These are phyloP conservation scores for Tulasnella calospora DNA, from an alignment of 768 basidiomycete species.

Conservation along the genomic window DNA sequence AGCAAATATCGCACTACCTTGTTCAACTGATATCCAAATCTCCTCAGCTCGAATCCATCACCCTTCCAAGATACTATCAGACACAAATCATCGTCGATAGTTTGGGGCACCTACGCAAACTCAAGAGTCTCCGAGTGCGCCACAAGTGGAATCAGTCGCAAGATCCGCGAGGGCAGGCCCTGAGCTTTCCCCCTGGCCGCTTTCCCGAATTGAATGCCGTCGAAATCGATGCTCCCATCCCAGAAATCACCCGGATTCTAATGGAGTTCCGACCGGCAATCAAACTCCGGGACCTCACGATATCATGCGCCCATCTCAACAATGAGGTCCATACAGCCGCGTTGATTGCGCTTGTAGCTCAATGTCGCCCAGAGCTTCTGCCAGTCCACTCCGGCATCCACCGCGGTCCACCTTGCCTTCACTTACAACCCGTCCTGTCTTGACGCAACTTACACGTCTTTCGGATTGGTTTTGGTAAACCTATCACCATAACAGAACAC, in stretches of 20 bases:
- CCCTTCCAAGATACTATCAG: not conserved
- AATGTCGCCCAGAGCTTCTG: not conserved
- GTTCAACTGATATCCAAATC: not conserved
- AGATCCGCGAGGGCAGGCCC: not conserved
- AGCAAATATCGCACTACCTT: not conserved
- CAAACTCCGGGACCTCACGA: not conserved
- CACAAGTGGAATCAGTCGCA: not conserved
- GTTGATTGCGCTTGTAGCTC: not conserved
- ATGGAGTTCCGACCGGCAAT: not conserved
- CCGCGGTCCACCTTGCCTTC: not conserved
- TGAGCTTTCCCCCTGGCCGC: not conserved
- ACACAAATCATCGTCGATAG: not conserved
- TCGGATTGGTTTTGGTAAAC: not conserved
- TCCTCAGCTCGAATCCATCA: not conserved
- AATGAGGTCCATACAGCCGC: not conserved
- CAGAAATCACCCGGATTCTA: not conserved
- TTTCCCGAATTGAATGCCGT: not conserved
- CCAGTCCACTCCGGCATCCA: not conserved
- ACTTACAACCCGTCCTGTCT: not conserved
- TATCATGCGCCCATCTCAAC: not conserved
- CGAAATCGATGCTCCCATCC: not conserved
- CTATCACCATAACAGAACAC: not conserved
- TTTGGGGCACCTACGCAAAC: not conserved
- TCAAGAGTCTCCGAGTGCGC: not conserved
- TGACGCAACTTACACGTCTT: not conserved